Conservation (phyloP, 768 basidiomycete genomes). For the Mycena galopus region DNA sequence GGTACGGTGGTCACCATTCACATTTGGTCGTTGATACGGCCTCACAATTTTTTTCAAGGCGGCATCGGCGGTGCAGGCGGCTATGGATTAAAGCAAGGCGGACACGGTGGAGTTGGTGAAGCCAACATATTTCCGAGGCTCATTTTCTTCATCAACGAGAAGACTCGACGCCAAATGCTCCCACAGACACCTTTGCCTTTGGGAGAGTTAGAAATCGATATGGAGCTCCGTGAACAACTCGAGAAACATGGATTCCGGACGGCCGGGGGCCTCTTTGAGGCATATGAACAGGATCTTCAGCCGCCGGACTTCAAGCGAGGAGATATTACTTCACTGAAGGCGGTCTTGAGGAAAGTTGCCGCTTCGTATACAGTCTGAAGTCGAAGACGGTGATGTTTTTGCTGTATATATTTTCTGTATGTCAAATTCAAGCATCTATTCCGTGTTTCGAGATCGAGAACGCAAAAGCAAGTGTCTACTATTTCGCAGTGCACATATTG, state of each 20-base stretch:
- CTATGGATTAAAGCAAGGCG: background rate
- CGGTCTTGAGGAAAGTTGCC: background rate
- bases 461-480: too few species aligned
- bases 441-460: too few species aligned
- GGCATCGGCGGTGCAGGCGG: background rate
- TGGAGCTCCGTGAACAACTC: background rate
- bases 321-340: background rate
- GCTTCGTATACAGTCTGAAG: too few species aligned
- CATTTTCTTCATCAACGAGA: background rate
- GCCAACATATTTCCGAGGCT: background rate
- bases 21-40: background rate
- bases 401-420: too few species aligned
- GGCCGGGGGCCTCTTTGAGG: background rate
- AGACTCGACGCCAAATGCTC: background rate
- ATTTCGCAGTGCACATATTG: too few species aligned
- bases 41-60: background rate
- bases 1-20: background rate
- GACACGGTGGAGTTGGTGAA: too few species aligned
- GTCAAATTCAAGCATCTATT: too few species aligned
- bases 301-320: background rate
- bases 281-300: background rate
- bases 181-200: background rate
- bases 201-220: background rate
- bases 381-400: too few species aligned
- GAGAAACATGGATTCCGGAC: background rate